These are phyloP conservation scores for Casuarina equisetifolia DNA, from an alignment of 306 rosid genomes.

Conservation along the genomic window DNA sequence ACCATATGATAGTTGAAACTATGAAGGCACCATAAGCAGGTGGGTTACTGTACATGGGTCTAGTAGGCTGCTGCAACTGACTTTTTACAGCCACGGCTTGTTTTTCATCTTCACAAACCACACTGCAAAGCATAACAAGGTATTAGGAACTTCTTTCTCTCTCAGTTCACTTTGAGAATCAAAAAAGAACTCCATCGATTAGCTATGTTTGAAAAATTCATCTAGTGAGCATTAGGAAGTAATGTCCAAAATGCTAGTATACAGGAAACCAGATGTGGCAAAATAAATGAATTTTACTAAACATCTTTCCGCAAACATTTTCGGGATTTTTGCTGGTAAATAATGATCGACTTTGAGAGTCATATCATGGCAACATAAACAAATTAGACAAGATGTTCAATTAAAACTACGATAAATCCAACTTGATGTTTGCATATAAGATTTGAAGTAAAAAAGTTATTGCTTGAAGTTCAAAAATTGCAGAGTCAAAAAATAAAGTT, in stretches of 20 bases:
- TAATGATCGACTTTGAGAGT: too few species aligned
- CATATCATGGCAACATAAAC: too few species aligned
- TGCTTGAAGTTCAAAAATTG: background rate
- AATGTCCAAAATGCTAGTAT: slow-evolving; percentile 8
- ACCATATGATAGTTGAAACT: slow-evolving; percentile 53
- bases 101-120: slow-evolving; percentile 88
- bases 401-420: background rate
- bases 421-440: background rate
- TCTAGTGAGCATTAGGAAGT: background rate
- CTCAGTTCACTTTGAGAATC: slow-evolving; percentile 16
- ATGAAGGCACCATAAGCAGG: slow-evolving; percentile 87
- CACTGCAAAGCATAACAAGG: slow-evolving; percentile 41
- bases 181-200: slow-evolving; percentile 5
- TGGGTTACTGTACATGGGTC: slow-evolving; percentile 98
- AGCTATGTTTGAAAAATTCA: background rate
- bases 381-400: too few species aligned
- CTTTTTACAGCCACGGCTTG: slow-evolving; percentile 94
- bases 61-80: slow-evolving; percentile 83
- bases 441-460: background rate
- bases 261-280: background rate
- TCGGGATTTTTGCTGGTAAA: background rate
- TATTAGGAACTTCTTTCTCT: slow-evolving; percentile 1
- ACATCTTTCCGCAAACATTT: background rate
- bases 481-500: background rate
- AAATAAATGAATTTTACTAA: background rate